phyloP scores from a whole-genome alignment of 2,329 filamentous ascomycete species.

The Periconia sp. region DNA sequence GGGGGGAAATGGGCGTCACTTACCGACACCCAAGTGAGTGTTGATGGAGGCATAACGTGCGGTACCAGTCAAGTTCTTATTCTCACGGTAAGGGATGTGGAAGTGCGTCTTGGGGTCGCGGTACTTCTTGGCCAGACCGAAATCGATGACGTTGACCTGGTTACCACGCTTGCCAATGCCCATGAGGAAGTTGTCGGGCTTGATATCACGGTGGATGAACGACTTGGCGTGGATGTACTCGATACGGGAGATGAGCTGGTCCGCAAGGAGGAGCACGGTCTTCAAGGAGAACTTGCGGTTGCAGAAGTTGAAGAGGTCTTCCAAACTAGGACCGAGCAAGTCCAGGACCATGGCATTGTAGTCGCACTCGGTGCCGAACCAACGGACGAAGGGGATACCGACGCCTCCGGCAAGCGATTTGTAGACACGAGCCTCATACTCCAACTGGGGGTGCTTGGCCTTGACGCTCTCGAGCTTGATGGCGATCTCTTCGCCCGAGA shows the following conservation, averaged over 20 bases:
- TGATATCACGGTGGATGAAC: conserved; percentile 99
- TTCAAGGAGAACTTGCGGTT: conserved; percentile 99
- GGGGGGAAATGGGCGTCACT: conserved; percentile 25
- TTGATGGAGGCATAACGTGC: conserved; percentile 99
- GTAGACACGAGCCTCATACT: conserved; percentile 96
- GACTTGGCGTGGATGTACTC: conserved; percentile 99
- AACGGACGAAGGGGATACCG: conserved; percentile 97
- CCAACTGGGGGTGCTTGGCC: conserved; percentile 97
- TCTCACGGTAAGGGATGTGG: conserved; percentile 99
- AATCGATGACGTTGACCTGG: conserved; percentile 99
- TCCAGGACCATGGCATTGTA: conserved; percentile 99
- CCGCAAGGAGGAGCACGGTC: conserved; percentile 93
- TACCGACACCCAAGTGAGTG: conserved; percentile 92
- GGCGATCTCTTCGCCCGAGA: conserved; percentile 98
- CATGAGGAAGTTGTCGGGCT: conserved; percentile 99
- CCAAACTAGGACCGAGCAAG: conserved; percentile 89
- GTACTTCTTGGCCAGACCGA: conserved; percentile 99
- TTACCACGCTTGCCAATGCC: conserved; percentile 98
- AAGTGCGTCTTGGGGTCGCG: conserved; percentile 99
- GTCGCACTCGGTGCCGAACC: conserved; percentile 99
- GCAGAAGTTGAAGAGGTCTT: conserved; percentile 99
- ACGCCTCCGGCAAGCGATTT: conserved; percentile 90
- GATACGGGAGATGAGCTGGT: conserved; percentile 98
- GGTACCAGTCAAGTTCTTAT: conserved; percentile 99
- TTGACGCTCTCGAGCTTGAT: conserved; percentile 99